A percentile compares a stretch with the other conserved stretches of the same genome.
Evolutionary conservation across 257 asterid species (phyloP).

Genomic region (Lantana camara): DNA sequence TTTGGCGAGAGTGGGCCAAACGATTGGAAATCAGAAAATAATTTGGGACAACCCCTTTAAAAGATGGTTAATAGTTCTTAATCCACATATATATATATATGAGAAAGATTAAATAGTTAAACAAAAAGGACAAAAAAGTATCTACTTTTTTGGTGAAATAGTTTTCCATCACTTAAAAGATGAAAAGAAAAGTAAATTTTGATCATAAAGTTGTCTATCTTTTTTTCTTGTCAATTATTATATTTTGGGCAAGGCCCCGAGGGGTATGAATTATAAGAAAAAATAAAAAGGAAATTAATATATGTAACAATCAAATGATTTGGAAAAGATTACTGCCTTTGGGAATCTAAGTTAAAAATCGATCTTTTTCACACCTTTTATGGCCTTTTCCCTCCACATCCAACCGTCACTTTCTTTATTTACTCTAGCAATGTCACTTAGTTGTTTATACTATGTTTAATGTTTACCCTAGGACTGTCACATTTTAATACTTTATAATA

Average conservation of each 20-base stretch:
- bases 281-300: constrained; percentile 7
- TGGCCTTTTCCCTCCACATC: neutral
- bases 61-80: too few relatives aligned
- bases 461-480: too few relatives aligned
- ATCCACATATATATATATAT: neutral
- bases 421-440: too few relatives aligned
- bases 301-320: constrained; percentile 49
- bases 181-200: neutral
- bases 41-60: too few relatives aligned
- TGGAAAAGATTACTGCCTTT: constrained; percentile 55
- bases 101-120: neutral
- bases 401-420: too few relatives aligned
- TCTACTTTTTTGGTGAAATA: constrained; percentile 28
- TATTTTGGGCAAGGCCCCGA: constrained; percentile 47
- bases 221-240: constrained; percentile 31
- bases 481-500: too few relatives aligned
- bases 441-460: too few relatives aligned
- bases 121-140: constrained; percentile 33
- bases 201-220: constrained; percentile 29
- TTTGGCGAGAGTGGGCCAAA: too few relatives aligned
- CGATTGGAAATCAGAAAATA: too few relatives aligned
- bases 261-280: too few relatives aligned
- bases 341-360: constrained; percentile 30
- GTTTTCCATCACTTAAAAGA: constrained; percentile 25
- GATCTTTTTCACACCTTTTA: constrained; percentile 16